Evolutionary conservation across 306 rosid species (phyloP).

Genomic region (Adenanthera pavonina): DNA sequence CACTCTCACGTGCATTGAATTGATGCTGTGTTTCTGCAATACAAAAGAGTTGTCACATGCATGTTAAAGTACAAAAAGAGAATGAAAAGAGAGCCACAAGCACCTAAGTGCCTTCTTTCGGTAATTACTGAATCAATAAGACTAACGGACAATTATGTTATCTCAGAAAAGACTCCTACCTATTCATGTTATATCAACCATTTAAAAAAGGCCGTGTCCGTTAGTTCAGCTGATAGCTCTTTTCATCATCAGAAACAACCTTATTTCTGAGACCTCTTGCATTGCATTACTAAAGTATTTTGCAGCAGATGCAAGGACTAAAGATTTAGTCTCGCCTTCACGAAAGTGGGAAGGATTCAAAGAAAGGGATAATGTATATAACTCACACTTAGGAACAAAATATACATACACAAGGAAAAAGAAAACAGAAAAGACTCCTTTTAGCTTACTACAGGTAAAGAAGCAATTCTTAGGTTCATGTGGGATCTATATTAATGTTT

Average conservation of each 20-base stretch:
- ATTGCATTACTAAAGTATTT: too few relatives aligned
- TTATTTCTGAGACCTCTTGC: too few relatives aligned
- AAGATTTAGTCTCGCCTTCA: neutral
- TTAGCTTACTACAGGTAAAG: neutral
- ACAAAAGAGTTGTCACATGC: slow-evolving; percentile 37
- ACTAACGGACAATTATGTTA: neutral
- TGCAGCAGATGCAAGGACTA: neutral
- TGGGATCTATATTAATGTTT: neutral
- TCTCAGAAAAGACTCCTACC: neutral
- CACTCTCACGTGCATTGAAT: slow-evolving; percentile 87
- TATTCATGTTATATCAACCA: neutral
- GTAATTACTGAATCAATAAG: neutral
- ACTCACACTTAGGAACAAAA: neutral
- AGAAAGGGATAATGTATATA: too few relatives aligned
- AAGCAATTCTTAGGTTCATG: neutral
- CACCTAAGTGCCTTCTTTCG: neutral
- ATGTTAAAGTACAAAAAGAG: neutral
- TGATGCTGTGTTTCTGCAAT: slow-evolving; percentile 85
- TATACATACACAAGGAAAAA: neutral
- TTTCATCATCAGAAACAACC: too few relatives aligned
- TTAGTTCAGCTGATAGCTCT: neutral
- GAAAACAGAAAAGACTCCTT: neutral
- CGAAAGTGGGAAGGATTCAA: neutral
- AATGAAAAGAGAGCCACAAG: neutral
- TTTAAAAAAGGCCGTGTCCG: neutral